A percentile compares a stretch with the other conserved stretches of the same genome.
Evolutionary conservation across 306 rosid species (phyloP).

Genomic region (Luffa aegyptiaca): DNA sequence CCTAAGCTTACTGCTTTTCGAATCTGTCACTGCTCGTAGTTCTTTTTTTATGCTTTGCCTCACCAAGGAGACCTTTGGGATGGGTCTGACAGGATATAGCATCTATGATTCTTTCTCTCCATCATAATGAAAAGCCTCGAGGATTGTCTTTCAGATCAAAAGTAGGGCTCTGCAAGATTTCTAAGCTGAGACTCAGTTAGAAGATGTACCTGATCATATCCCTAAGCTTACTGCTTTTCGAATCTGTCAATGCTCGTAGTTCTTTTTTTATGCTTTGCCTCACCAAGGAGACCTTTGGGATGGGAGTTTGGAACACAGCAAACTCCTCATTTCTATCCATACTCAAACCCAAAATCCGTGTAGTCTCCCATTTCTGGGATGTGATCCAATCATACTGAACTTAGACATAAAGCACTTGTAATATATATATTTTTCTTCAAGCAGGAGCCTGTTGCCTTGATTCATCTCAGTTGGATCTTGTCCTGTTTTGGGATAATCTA

Average conservation of each 20-base stretch:
- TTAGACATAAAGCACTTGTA: constrained; percentile 47
- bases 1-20: constrained; percentile 45
- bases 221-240: constrained; percentile 45
- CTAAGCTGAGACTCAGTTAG: neutral
- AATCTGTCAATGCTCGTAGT: constrained; percentile 54
- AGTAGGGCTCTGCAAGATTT: constrained; percentile 14
- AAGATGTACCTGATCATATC: neutral
- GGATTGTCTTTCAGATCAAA: constrained; percentile 25
- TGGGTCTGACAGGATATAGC: constrained; percentile 55
- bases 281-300: constrained; percentile 16
- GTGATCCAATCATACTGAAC: constrained; percentile 26
- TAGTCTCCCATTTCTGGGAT: constrained; percentile 49
- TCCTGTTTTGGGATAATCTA: constrained; percentile 65
- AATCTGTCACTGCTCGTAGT: constrained; percentile 54
- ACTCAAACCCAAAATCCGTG: constrained; percentile 8
- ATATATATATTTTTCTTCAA: constrained; percentile 22
- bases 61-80: constrained; percentile 19
- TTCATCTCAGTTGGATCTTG: constrained; percentile 62
- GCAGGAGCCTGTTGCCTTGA: constrained; percentile 46
- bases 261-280: constrained; percentile 2
- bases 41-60: constrained; percentile 2
- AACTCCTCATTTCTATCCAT: constrained; percentile 11
- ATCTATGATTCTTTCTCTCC: constrained; percentile 57
- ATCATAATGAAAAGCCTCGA: constrained; percentile 41
- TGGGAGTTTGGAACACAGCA: constrained; percentile 15